phyloP scores from a whole-genome alignment of 2,329 filamentous ascomycete genomes.

The Arthrobotrys pseudoclavata region DNA sequence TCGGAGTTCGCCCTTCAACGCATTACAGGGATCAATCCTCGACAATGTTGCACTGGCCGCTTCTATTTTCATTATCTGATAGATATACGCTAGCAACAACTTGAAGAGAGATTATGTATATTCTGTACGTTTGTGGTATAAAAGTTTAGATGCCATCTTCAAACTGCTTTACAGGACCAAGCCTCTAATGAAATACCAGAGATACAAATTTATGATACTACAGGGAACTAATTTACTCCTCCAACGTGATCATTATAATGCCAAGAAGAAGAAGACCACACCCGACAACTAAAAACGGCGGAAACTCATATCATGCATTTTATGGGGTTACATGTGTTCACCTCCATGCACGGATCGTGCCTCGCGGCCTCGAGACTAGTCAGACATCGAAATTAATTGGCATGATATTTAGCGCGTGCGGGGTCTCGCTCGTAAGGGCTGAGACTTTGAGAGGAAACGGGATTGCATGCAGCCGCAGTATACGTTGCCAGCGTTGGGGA shows the following conservation, averaged over 20 bases:
- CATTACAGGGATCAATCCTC: not conserved
- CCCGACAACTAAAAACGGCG: not conserved
- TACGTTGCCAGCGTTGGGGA: not conserved
- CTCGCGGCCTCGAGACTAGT: conserved; percentile 1
- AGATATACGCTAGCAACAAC: not conserved
- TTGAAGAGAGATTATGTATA: not conserved
- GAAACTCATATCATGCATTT: not conserved
- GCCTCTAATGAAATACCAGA: too few relatives aligned
- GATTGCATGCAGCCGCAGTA: not conserved
- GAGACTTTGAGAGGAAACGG: not conserved
- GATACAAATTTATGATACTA: too few relatives aligned
- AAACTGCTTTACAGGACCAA: not conserved
- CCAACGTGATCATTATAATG: not conserved
- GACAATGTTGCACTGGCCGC: not conserved
- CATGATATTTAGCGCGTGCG: not conserved
- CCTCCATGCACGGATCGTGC: conserved; percentile 2
- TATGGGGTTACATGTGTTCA: conserved; percentile 10
- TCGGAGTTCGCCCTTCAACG: conserved; percentile 17
- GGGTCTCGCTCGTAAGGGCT: not conserved
- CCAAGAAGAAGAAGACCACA: not conserved
- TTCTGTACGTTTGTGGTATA: not conserved
- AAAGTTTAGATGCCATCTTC: not conserved
- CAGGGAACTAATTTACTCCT: not conserved
- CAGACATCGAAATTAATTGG: not conserved
- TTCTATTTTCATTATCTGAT: not conserved